Conservation (phyloP, 1,139 yeast genomes). For the Spathaspora sp. region DNA sequence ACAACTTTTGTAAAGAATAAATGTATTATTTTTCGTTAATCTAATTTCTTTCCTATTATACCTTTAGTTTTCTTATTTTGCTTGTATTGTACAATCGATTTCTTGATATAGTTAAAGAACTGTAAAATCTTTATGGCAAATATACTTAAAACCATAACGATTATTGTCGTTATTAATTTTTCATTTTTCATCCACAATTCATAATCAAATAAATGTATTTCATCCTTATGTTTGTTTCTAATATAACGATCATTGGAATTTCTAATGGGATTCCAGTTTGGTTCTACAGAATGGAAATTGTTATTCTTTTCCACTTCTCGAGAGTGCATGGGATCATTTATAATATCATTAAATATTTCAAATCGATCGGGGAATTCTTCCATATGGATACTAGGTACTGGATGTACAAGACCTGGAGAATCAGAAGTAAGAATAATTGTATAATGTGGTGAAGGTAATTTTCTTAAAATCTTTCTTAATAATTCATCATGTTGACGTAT, state of each 20-base stretch:
- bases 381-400: constrained; percentile 29
- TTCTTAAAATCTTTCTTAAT: constrained; percentile 52
- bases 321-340: constrained; percentile 45
- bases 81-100: constrained; percentile 5
- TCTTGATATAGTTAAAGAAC: constrained; percentile 8
- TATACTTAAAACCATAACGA: constrained; percentile 25
- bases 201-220: constrained; percentile 37
- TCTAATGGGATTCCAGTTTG: constrained; percentile 29
- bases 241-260: constrained; percentile 36
- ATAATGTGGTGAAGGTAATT: constrained; percentile 67
- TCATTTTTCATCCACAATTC: constrained; percentile 43
- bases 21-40: neutral
- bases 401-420: constrained; percentile 25
- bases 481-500: constrained; percentile 47
- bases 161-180: constrained; percentile 35
- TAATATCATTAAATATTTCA: constrained; percentile 47
- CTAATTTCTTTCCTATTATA: constrained; percentile 4
- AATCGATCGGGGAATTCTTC: constrained; percentile 31
- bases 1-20: neutral
- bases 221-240: constrained; percentile 31
- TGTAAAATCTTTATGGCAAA: constrained; percentile 14
- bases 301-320: constrained; percentile 58
- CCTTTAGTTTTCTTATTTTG: constrained; percentile 6
- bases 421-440: constrained; percentile 50
- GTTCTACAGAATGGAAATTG: constrained; percentile 36